Evolutionary conservation across 2,329 filamentous ascomycete species (phyloP).

Genomic region (Anthostomella pinea): DNA sequence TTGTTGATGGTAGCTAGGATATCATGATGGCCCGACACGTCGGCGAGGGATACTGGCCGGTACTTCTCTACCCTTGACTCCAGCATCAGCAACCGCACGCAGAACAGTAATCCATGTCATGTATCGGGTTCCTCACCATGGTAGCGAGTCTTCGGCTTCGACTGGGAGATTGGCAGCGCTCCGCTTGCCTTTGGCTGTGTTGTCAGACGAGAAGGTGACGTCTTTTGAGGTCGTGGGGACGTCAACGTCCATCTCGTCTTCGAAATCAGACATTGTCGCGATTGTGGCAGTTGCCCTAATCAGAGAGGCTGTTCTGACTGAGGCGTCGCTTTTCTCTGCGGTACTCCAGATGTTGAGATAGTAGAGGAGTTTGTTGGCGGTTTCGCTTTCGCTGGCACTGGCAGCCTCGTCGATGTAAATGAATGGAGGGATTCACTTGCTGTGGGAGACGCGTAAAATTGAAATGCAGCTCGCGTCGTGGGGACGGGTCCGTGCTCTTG

Average conservation of each 20-base stretch:
- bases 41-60: conserved; percentile 79
- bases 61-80: conserved; percentile 84
- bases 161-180: conserved; percentile 90
- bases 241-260: conserved; percentile 62
- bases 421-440: conserved; percentile 1
- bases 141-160: conserved; percentile 88
- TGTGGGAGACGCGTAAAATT: conserved; percentile 32
- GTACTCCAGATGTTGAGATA: neutral
- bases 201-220: conserved; percentile 69
- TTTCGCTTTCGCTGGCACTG: no score
- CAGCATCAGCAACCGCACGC: no score
- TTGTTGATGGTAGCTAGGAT: conserved; percentile 97
- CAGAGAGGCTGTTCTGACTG: no score
- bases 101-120: no score
- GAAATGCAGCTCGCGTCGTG: conserved; percentile 23
- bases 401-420: no score
- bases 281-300: conserved; percentile 17
- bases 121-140: no score
- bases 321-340: no score
- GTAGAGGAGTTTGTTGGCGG: no score
- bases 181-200: conserved; percentile 80
- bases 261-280: conserved; percentile 54
- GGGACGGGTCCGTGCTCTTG: conserved; percentile 7
- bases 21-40: conserved; percentile 95
- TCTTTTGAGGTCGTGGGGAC: conserved; percentile 45